Conservation (phyloP, 1,139 yeast species). For the Pneumocystis sp. region DNA sequence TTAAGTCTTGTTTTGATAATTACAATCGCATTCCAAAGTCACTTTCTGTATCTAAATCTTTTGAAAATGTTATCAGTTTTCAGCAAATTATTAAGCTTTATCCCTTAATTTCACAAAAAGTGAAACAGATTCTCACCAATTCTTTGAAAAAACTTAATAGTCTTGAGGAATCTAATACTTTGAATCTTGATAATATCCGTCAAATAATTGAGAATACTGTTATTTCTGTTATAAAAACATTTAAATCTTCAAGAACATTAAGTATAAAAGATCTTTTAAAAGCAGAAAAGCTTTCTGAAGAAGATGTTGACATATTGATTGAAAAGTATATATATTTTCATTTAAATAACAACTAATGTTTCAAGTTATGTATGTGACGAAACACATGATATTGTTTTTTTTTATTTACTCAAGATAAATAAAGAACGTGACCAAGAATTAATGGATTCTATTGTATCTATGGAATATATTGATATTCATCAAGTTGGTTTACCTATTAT, state of each 20-base stretch:
- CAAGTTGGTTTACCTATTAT: conserved; percentile 7
- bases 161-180: background rate
- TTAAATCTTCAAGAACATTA: background rate
- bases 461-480: conserved; percentile 6
- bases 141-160: background rate
- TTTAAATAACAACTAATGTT: background rate
- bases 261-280: background rate
- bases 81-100: background rate
- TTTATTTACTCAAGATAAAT: conserved; percentile 1
- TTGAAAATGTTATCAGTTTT: background rate
- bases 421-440: conserved; percentile 4
- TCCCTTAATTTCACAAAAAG: background rate
- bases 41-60: background rate
- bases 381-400: conserved; percentile 7
- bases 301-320: background rate
- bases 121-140: background rate
- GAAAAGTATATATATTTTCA: background rate
- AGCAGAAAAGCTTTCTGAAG: background rate
- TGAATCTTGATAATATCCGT: background rate
- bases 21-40: background rate
- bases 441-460: conserved; percentile 1
- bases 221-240: background rate
- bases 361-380: conserved; percentile 2
- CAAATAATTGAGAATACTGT: background rate
- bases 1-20: background rate